Conservation (phyloP, 805 yeast species). For the Metschnikowia santaceciliae region DNA sequence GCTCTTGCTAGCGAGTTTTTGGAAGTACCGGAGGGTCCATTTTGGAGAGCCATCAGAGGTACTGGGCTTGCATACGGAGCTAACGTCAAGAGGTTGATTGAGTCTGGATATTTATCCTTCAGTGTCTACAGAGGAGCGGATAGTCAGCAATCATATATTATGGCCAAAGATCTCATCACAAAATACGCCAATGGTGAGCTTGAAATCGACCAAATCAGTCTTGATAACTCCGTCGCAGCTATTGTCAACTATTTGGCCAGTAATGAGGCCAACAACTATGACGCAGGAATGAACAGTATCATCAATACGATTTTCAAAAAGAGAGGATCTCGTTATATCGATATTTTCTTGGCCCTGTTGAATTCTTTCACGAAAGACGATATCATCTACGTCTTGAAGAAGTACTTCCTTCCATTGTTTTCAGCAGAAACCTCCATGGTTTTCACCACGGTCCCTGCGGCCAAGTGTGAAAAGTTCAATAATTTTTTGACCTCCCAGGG, state of each 20-base stretch:
- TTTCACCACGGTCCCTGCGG: conserved; percentile 72
- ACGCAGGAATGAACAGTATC: conserved; percentile 65
- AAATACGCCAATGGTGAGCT: conserved; percentile 53
- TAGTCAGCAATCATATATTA: conserved; percentile 57
- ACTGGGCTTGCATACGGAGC: conserved; percentile 94
- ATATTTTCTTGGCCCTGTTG: conserved; percentile 49
- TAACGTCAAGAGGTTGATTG: conserved; percentile 49
- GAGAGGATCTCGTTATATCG: conserved; percentile 66
- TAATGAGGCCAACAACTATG: conserved; percentile 56
- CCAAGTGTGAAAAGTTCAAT: conserved; percentile 47
- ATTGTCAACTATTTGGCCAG: conserved; percentile 71
- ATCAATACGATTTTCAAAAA: conserved; percentile 61
- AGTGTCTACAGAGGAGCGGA: conserved; percentile 82
- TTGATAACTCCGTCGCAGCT: conserved; percentile 73
- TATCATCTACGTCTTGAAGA: conserved; percentile 45
- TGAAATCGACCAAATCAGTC: conserved; percentile 52
- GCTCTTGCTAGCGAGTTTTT: conserved; percentile 71
- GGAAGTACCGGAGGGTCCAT: conserved; percentile 91
- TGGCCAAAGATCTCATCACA: conserved; percentile 61
- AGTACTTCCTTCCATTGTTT: conserved; percentile 66
- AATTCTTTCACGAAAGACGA: conserved; percentile 52
- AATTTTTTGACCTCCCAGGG: conserved; percentile 51
- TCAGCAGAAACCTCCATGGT: conserved; percentile 50
- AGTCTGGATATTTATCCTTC: conserved; percentile 63
- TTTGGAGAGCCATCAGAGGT: conserved; percentile 95